Base-by-base conservation (phyloP, 75 land plant species). In the Cryptomeria japonica region DNA sequence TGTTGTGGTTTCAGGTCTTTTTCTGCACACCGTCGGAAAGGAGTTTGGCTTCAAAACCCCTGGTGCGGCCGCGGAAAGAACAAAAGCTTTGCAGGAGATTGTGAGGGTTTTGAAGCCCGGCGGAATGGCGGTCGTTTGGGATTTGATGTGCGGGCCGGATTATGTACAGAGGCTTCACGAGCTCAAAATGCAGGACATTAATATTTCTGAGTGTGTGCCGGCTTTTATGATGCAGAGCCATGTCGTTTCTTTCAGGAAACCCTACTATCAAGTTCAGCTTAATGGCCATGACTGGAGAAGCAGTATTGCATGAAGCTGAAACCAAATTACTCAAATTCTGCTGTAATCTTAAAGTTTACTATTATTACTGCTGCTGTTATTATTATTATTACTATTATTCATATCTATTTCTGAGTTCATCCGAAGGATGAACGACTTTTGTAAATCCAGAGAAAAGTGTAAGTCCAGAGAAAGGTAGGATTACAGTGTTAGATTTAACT, bases 71-170 rank as follows among this genome's bases (percentile, higher is more conserved):
- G 93, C 90, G 41, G 95, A 94, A 91, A 85, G 95, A 86, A 89
- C 83, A 28, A 87, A 91, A 80, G 93, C 85, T 44, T 56, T 94
- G 84, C 90, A 82, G 58, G 95, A 94, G 84, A 58, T 91, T 87
- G 95, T 90, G 72, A 87, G 95, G 86, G 95, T 94, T 72, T 80
- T 94, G 86, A 94, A 91, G 88, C 94, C 94, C 1, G 95, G 94
- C 0, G 94, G 95, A 31, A 87, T 87, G 1, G 94, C 90, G 19
- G 92, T 94, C 49, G 84, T 94, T 55, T 94, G 95, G 95, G 95
- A 94, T 85, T 83, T 94, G 37, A 78, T 91, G 28, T 89, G 90
- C 89, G 94, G 87, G 61, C 95, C 94, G 49, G 95, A 94, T 80
- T 93, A 89, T 87, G 95, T 89, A 80, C 90, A 88, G 88, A 55